phyloP scores from a whole-genome alignment of 345 rosid species.

The Microcos paniculata region DNA sequence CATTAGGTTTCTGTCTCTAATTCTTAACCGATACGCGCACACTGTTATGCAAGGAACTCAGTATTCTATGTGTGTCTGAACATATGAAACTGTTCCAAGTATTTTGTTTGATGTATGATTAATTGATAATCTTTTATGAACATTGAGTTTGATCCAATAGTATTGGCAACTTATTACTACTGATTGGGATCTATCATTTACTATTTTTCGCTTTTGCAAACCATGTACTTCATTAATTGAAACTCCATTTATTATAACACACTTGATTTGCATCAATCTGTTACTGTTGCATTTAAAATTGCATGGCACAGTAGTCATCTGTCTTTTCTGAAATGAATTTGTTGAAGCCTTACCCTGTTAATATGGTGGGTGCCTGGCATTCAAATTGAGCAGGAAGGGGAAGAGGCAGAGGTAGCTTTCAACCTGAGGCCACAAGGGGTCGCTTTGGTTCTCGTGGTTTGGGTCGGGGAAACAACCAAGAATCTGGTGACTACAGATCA shows the following conservation, averaged over 20 bases:
- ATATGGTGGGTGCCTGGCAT: not conserved
- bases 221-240: not conserved
- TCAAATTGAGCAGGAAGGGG: conserved; percentile 55
- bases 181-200: not conserved
- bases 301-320: not conserved
- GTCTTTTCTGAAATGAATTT: not conserved
- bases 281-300: not conserved
- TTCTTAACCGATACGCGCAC: not conserved
- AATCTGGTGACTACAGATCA: conserved; percentile 58
- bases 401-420: conserved; percentile 74
- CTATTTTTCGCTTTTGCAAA: not conserved
- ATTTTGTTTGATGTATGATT: no score
- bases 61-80: not conserved
- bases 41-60: not conserved
- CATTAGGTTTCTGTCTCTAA: not conserved
- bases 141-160: not conserved
- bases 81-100: not conserved
- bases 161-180: not conserved
- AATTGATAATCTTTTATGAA: not conserved
- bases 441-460: conserved; percentile 52
- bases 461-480: conserved; percentile 70
- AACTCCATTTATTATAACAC: not conserved
- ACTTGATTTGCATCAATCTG: not conserved
- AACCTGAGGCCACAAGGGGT: conserved; percentile 65
- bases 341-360: not conserved